A percentile compares a stretch with the other conserved stretches of the same genome.
Conservation (phyloP, 2,329 filamentous ascomycete species). For the Zymoseptoria brevis region DNA sequence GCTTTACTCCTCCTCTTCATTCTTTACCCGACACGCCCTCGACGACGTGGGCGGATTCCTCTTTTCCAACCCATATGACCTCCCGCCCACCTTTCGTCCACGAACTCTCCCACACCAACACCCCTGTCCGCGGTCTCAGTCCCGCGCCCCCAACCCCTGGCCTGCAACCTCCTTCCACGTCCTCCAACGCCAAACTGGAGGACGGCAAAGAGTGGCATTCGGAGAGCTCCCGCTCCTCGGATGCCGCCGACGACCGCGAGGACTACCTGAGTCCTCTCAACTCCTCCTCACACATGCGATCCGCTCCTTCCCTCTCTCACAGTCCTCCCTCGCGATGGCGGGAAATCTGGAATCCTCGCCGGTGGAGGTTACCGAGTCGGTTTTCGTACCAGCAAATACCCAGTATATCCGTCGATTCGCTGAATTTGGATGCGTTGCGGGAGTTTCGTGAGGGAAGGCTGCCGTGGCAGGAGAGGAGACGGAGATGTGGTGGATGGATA, state of each 20-base stretch:
- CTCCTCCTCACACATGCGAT: constrained; percentile 15
- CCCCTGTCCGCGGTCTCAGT: background rate
- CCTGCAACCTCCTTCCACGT: background rate
- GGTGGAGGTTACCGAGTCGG: constrained; percentile 33
- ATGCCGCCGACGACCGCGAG: constrained; percentile 11
- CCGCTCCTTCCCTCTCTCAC: constrained; percentile 2
- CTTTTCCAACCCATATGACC: background rate
- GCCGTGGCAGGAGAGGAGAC: constrained; percentile 23
- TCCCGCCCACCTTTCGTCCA: background rate
- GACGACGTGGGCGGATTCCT: background rate
- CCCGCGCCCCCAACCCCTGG: background rate
- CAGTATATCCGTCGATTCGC: constrained; percentile 30
- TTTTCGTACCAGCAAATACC: constrained; percentile 42
- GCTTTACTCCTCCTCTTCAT: background rate
- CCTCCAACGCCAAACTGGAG: constrained; percentile 14
- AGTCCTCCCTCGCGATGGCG: constrained; percentile 25
- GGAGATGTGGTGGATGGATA: constrained; percentile 11
- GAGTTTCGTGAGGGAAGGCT: constrained; percentile 27
- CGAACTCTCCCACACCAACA: background rate
- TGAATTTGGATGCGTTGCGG: constrained; percentile 20
- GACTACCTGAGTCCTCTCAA: constrained; percentile 3
- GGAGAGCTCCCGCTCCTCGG: constrained; percentile 20
- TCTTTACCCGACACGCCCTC: background rate
- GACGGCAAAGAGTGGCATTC: constrained; percentile 17
- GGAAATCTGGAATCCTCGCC: constrained; percentile 36